Evolutionary conservation across 257 asterid genomes (phyloP).

Genomic region (Cynanchum wilfordii): DNA sequence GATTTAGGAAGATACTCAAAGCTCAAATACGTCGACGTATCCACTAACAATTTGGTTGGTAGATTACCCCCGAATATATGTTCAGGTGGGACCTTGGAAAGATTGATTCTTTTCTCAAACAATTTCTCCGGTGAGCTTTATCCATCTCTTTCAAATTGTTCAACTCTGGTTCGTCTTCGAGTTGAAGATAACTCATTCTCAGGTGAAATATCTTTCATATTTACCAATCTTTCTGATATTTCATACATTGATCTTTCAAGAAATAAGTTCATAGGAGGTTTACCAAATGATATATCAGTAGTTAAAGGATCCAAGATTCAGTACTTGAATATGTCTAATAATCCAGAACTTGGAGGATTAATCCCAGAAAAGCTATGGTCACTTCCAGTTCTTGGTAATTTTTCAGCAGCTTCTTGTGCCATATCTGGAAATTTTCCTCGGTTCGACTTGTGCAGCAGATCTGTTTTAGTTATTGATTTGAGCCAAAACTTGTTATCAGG

Average conservation of each 20-base stretch:
- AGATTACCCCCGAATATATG: slow-evolving; percentile 64
- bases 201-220: slow-evolving; percentile 63
- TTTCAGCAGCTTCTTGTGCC: slow-evolving; percentile 70
- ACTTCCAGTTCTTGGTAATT: slow-evolving; percentile 54
- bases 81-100: slow-evolving; percentile 49
- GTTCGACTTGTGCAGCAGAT: slow-evolving; percentile 51
- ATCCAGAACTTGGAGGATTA: slow-evolving; percentile 66
- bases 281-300: slow-evolving; percentile 39
- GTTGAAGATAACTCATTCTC: slow-evolving; percentile 74
- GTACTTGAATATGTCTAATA: slow-evolving; percentile 71
- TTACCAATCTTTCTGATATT: slow-evolving; percentile 39
- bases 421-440: slow-evolving; percentile 67
- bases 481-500: slow-evolving; percentile 65
- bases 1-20: slow-evolving; percentile 61
- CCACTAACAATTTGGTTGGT: slow-evolving; percentile 71
- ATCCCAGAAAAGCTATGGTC: slow-evolving; percentile 59
- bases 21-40: slow-evolving; percentile 70
- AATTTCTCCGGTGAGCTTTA: slow-evolving; percentile 64
- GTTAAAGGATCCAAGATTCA: slow-evolving; percentile 45
- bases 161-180: slow-evolving; percentile 82
- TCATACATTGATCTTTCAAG: slow-evolving; percentile 81
- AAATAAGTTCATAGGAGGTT: slow-evolving; percentile 64
- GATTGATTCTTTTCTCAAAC: slow-evolving; percentile 73
- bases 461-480: slow-evolving; percentile 63
- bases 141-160: slow-evolving; percentile 80